Conservation (phyloP, 2,329 filamentous ascomycete species). For the Aschersonia sp. region DNA sequence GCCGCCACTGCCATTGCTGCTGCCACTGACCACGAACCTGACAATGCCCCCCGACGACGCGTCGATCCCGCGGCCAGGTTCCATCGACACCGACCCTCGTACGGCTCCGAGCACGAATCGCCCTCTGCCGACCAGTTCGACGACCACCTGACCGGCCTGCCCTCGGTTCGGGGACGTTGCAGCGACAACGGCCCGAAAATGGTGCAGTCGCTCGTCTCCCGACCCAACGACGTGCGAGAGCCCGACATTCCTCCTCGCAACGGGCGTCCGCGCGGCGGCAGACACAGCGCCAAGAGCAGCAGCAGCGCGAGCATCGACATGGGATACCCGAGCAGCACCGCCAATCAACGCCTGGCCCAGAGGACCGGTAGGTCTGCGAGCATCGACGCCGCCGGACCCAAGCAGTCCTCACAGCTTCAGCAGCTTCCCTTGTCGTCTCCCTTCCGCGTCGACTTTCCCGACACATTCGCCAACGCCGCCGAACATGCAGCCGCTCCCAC, state of each 20-base stretch:
- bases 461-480: slow-evolving; percentile 39
- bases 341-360: slow-evolving; percentile 43
- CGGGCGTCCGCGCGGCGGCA: slow-evolving; percentile 37
- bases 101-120: slow-evolving; percentile 38
- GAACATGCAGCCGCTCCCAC: slow-evolving; percentile 74
- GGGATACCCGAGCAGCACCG: slow-evolving; percentile 41
- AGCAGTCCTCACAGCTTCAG: slow-evolving; percentile 9
- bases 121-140: slow-evolving; percentile 23
- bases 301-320: slow-evolving; percentile 52
- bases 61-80: neutral
- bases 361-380: slow-evolving; percentile 51
- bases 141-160: neutral
- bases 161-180: slow-evolving; percentile 37
- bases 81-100: slow-evolving; percentile 30
- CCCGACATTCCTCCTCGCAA: slow-evolving; percentile 27
- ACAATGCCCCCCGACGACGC: neutral
- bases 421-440: slow-evolving; percentile 15
- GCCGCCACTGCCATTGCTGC: neutral
- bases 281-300: slow-evolving; percentile 48
- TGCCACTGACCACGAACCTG: slow-evolving; percentile 3
- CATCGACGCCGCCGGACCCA: slow-evolving; percentile 45
- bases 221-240: slow-evolving; percentile 49
- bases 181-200: slow-evolving; percentile 75
- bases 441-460: slow-evolving; percentile 35
- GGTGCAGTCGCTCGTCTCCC: slow-evolving; percentile 37